phyloP scores from a whole-genome alignment of 257 asterid species.

The Avicennia marina region DNA sequence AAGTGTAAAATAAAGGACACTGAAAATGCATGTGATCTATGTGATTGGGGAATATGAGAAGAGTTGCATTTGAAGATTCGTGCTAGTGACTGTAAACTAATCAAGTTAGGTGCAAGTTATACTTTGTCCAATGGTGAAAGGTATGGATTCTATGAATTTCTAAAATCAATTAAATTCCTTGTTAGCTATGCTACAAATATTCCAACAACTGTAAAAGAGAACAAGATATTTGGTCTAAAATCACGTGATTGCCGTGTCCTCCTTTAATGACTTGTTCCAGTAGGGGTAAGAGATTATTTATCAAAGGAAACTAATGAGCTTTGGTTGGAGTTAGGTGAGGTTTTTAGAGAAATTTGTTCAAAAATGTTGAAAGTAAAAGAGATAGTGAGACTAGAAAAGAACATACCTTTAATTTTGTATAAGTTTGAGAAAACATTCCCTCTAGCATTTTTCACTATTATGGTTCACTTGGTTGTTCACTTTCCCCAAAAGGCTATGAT shows the following conservation, averaged over 20 bases:
- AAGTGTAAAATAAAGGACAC: too few relatives aligned
- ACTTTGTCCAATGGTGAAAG: neutral
- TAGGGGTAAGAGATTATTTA: neutral
- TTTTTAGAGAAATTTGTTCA: neutral
- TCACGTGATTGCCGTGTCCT: neutral
- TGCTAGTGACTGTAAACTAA: neutral
- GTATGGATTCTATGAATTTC: neutral
- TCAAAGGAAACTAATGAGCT: too few relatives aligned
- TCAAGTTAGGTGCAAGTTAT: neutral
- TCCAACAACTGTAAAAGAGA: neutral
- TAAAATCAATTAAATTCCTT: neutral
- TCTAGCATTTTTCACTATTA: neutral
- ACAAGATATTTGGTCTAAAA: neutral
- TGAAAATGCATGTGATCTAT: too few relatives aligned
- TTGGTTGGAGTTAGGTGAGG: neutral
- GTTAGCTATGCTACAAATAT: neutral
- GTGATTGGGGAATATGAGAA: too few relatives aligned
- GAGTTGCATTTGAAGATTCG: too few relatives aligned
- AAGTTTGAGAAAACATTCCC: conserved; percentile 1
- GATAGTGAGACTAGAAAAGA: neutral
- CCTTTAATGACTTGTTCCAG: neutral
- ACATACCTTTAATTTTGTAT: neutral
- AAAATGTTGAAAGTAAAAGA: neutral
- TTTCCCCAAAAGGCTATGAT: neutral
- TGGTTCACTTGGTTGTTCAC: conserved; percentile 2